Base-by-base conservation (phyloP, 164 flowering plant genomes). In the Chimonanthus salicifolius region DNA sequence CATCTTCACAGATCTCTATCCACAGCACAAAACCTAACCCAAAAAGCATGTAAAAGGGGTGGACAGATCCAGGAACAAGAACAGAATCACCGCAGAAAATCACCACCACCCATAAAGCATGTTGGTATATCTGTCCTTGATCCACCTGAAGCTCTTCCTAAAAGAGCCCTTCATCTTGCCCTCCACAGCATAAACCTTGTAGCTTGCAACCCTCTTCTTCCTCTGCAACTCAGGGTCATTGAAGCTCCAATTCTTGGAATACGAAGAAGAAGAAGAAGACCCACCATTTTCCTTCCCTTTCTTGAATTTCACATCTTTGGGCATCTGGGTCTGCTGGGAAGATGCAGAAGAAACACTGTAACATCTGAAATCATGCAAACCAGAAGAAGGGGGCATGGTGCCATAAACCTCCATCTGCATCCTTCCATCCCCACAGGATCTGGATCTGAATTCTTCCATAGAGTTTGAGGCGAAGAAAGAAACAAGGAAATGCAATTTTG, bases 381-480 rank as follows among this genome's bases (percentile, higher is more conserved):
- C 81, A 47, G 82, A 68, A 21, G 87, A 74, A 16, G 75, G 69
- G 44, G 75, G 72, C 67, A 73, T 47, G 71, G 75, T 73, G 13
- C 82, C 82, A 74, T 80, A 83, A 44, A 51, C 75, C 76, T 80
- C 87, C 20, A 84, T 82, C 78, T 84, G 86, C 84, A 76, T 83
- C 75, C 81, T 75, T 45, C 76, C 82, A 70, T 82, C 87, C 33
- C 73, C 83, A 74, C 77, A 85, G 9, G 90, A 85, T 63, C 78
- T 87, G 54, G 92, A 90, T 87, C 90, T 88, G 74, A 72, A 84
- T 54, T 82, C 82, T 72, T 79, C 88, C 90, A 88, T 88, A 62
- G 65, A 16, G 44, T n/a, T 20, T 2, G 65, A 18, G 33, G 4
- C 8, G 20, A 33, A 62, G 20, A 62, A 33, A 62, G 20, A n/a